Evolutionary conservation across 441 rosid species (phyloP), one percentile per base, ranked within the genome.

Genomic region (Populus hybrid): DNA sequence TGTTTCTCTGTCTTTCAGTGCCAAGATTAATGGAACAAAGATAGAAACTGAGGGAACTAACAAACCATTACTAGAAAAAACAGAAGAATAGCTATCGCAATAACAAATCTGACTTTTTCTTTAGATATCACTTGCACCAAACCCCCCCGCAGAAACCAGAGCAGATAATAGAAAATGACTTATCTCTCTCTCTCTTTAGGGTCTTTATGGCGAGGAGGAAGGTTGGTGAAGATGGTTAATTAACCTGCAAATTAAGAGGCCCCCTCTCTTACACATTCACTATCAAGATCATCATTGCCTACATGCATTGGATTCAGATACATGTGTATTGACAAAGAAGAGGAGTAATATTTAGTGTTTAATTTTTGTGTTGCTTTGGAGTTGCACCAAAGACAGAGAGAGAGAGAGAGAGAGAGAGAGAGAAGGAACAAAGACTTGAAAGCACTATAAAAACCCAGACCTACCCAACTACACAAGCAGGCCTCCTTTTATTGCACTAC

Each of bases 401-500:
- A 67, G 40, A 65, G n/a, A 68, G 50, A 30, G 54, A 38, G 42
- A 74, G 57, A 30, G 40, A 65, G 50, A 30, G 54, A 38, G 42
- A 74, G 57, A 30, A 67, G 66, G 28, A 73, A 23, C 74, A 69
- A 80, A 75, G 83, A 69, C 72, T 76, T 78, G 82, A 84, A 84
- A 84, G 87, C 80, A 86, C 77, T 85, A 87, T 86, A 88, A 91
- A 89, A 87, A 80, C 89, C 67, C 84, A 85, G 83, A 94, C 92
- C 94, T 90, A 92, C 94, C 90, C 88, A 90, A 88, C 90, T 73
- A 86, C 38, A 69, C 46, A 65, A 83, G 80, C 80, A 79, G 76
- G 77, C 80, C 85, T 69, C 90, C 87, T 87, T 91, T 92, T 89
- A 91, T 90, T 92, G 86, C 95, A 82, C 90, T 88, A 85, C 89